A percentile compares a stretch with the other conserved stretches of the same genome.
These are phyloP conservation scores for Paramyrothecium sp. DNA, from an alignment of 2,329 filamentous ascomycete species.

Conservation along the genomic window DNA sequence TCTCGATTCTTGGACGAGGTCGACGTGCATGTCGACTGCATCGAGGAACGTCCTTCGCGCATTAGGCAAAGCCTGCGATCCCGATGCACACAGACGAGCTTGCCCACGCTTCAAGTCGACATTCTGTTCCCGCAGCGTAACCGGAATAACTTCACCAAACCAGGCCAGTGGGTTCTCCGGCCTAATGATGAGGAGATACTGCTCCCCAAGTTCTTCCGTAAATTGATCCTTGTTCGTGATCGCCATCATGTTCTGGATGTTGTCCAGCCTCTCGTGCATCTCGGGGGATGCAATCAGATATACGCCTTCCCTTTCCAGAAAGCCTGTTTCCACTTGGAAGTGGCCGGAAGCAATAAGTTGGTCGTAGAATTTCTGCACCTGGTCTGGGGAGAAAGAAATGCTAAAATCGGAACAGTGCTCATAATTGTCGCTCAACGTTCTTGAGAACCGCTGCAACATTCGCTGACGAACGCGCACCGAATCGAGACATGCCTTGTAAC, in stretches of 20 bases:
- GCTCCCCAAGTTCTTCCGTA: conserved; percentile 70
- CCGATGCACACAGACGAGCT: conserved; percentile 83
- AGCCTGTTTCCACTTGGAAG: conserved; percentile 76
- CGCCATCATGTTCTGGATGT: conserved; percentile 82
- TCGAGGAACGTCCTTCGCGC: conserved; percentile 78
- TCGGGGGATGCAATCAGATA: conserved; percentile 84
- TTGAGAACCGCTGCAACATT: conserved; percentile 93
- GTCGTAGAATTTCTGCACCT: conserved; percentile 75
- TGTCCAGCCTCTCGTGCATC: conserved; percentile 70
- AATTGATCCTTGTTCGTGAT: conserved; percentile 57
- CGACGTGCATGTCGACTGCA: conserved; percentile 78
- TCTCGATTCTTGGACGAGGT: conserved; percentile 86
- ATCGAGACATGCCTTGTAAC: conserved; percentile 93
- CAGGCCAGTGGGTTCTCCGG: conserved; percentile 78
- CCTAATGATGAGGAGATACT: conserved; percentile 78
- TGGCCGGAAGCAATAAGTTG: conserved; percentile 79
- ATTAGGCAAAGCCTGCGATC: conserved; percentile 74
- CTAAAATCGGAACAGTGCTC: conserved; percentile 97
- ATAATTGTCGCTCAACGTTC: conserved; percentile 87
- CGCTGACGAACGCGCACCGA: conserved; percentile 94
- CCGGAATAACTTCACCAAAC: conserved; percentile 73
- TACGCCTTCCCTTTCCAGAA: conserved; percentile 70
- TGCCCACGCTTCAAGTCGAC: conserved; percentile 86
- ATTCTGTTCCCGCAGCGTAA: conserved; percentile 72
- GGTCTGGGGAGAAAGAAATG: conserved; percentile 67